These are phyloP conservation scores for Cryptosporidium sp. DNA, from an alignment of 169 alveolate genomes.

Conservation along the genomic window DNA sequence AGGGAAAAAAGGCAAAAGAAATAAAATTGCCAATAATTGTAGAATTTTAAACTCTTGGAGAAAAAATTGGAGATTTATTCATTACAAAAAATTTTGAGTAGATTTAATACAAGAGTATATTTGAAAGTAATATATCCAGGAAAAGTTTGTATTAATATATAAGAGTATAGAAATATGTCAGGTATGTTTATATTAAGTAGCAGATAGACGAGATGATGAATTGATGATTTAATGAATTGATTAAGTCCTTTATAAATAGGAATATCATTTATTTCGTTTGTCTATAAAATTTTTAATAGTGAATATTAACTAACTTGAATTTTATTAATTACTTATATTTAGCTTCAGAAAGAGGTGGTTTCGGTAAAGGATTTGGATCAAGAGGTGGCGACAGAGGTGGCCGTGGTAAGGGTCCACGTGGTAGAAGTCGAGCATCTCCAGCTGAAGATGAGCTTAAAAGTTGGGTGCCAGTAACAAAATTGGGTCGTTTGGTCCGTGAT, in stretches of 20 bases:
- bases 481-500: conserved; percentile 98
- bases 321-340: background rate
- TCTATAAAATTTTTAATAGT: background rate
- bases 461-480: conserved; percentile 99
- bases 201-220: background rate
- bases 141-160: conserved; percentile 1
- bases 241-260: background rate
- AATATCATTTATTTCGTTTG: background rate
- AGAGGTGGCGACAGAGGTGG: conserved; percentile 78
- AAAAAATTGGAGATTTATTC: conserved; percentile 17
- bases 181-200: conserved; percentile 29
- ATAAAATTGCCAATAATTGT: background rate
- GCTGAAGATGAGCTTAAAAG: conserved; percentile 95
- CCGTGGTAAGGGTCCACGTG: conserved; percentile 73
- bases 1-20: background rate
- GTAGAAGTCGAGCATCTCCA: conserved; percentile 90
- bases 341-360: conserved; percentile 82
- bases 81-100: conserved; percentile 10
- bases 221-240: background rate
- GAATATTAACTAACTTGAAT: conserved; percentile 8
- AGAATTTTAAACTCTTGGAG: conserved; percentile 16
- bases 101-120: conserved; percentile 3
- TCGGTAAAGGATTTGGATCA: conserved; percentile 82
- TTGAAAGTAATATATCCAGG: background rate
- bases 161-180: conserved; percentile 45